Evolutionary conservation across 2,329 filamentous ascomycete genomes (phyloP).

Genomic region (Fusarium miscanthi): DNA sequence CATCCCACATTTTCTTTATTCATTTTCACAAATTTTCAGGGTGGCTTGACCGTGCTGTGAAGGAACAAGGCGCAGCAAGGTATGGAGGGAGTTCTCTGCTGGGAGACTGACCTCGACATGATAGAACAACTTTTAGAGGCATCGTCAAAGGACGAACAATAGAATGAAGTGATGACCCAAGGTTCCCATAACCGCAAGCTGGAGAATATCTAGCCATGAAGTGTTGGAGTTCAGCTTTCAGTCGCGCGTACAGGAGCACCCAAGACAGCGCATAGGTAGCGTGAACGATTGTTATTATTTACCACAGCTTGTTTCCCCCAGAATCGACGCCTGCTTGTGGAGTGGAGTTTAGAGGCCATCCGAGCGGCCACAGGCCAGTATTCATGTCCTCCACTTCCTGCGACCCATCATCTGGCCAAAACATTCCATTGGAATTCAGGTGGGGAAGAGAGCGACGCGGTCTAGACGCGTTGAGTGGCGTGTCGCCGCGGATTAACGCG

Average conservation of each 20-base stretch:
- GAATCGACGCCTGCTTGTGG: not conserved
- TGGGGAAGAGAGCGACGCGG: conserved; percentile 30
- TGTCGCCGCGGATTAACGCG: conserved; percentile 23
- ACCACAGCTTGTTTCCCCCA: not conserved
- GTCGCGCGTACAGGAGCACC: not conserved
- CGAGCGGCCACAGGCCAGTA: conserved; percentile 17
- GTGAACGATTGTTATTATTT: conserved; percentile 22
- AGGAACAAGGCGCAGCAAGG: conserved; percentile 32
- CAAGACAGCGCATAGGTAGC: not conserved
- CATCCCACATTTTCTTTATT: conserved; percentile 26
- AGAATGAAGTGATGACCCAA: conserved; percentile 40
- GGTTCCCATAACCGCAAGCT: not conserved
- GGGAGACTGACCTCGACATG: conserved; percentile 20
- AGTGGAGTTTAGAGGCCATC: not conserved
- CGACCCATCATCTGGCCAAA: conserved; percentile 20
- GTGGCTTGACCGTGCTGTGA: conserved; percentile 27
- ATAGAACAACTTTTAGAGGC: conserved; percentile 41
- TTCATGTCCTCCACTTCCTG: conserved; percentile 18
- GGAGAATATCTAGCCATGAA: not conserved
- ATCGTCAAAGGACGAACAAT: conserved; percentile 33
- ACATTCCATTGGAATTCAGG: conserved; percentile 35
- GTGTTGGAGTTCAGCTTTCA: not conserved
- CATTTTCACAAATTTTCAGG: conserved; percentile 12
- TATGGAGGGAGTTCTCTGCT: conserved; percentile 27
- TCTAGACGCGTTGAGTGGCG: conserved; percentile 43